phyloP scores from a whole-genome alignment of 768 basidiomycete genomes.

The Termitomyces titanicus region DNA sequence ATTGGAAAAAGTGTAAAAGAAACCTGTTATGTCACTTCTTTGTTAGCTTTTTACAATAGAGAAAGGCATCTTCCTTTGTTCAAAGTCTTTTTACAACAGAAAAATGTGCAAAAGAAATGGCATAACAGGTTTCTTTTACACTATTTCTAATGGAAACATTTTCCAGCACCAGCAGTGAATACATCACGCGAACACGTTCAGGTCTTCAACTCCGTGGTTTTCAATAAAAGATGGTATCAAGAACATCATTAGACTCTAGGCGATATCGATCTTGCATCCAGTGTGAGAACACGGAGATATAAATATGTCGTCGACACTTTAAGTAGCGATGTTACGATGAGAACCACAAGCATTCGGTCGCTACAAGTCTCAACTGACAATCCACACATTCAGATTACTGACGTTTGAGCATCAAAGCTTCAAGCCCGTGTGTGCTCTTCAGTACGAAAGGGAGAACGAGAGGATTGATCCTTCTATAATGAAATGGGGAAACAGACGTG shows the following conservation, averaged over 20 bases:
- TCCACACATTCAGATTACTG: background rate
- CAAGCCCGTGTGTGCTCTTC: background rate
- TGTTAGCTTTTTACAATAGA: no score
- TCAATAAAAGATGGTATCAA: no score
- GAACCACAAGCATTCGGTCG: background rate
- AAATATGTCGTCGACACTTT: background rate
- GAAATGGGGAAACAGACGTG: slow-evolving; percentile 9
- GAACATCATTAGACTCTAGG: background rate
- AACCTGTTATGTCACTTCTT: no score
- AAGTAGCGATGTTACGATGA: background rate
- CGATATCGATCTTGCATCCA: background rate
- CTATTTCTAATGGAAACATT: no score
- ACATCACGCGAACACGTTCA: no score
- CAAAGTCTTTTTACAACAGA: no score
- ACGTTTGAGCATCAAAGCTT: background rate
- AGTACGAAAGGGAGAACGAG: background rate
- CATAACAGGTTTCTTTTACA: no score
- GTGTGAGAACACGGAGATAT: background rate
- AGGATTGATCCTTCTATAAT: slow-evolving; percentile 12
- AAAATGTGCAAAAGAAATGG: no score
- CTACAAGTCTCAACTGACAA: background rate
- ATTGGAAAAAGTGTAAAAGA: no score
- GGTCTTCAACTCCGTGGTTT: no score
- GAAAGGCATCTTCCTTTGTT: no score
- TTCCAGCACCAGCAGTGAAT: no score